phyloP scores from a whole-genome alignment of 768 basidiomycete species.

The Russula virescens region DNA sequence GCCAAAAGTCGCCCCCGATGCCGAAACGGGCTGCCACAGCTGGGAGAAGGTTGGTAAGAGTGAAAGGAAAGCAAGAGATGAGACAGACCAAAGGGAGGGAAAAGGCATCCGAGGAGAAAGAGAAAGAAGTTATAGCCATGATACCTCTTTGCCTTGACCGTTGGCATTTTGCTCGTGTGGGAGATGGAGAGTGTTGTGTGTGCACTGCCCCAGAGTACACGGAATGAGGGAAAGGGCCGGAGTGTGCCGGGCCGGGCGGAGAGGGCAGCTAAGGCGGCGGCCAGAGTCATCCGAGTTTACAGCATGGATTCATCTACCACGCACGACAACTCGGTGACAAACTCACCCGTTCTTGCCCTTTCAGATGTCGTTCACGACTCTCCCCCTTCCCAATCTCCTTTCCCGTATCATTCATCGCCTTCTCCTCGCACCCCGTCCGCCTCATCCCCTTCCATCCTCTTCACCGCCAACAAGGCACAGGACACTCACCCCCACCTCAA shows the following conservation, averaged over 20 bases:
- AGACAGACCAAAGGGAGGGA: slow-evolving; percentile 80
- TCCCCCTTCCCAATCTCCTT: slow-evolving; percentile 48
- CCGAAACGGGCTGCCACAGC: slow-evolving; percentile 94
- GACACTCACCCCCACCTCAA: slow-evolving; percentile 28
- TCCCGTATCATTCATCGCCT: slow-evolving; percentile 27
- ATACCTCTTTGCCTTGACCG: slow-evolving; percentile 57
- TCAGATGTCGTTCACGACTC: slow-evolving; percentile 85
- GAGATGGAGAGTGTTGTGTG: not conserved
- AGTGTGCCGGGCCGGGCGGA: not conserved
- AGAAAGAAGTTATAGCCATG: slow-evolving; percentile 80
- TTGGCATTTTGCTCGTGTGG: slow-evolving; percentile 6
- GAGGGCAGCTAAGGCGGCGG: not conserved
- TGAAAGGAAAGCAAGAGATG: slow-evolving; percentile 7
- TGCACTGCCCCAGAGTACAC: not conserved
- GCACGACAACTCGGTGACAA: slow-evolving; percentile 30
- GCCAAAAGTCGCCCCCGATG: slow-evolving; percentile 84
- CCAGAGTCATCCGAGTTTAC: too few species aligned
- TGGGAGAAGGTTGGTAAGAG: slow-evolving; percentile 31
- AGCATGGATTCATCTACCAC: slow-evolving; percentile 7
- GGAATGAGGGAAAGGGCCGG: not conserved
- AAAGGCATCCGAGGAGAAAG: slow-evolving; percentile 83
- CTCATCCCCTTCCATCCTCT: slow-evolving; percentile 23
- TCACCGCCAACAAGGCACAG: slow-evolving; percentile 23
- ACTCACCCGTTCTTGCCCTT: slow-evolving; percentile 56
- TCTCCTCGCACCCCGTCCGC: slow-evolving; percentile 17